A percentile compares a stretch with the other conserved stretches of the same genome.
phyloP scores from a whole-genome alignment of 139 green algal genomes.

The Picochlorum costavermella region DNA sequence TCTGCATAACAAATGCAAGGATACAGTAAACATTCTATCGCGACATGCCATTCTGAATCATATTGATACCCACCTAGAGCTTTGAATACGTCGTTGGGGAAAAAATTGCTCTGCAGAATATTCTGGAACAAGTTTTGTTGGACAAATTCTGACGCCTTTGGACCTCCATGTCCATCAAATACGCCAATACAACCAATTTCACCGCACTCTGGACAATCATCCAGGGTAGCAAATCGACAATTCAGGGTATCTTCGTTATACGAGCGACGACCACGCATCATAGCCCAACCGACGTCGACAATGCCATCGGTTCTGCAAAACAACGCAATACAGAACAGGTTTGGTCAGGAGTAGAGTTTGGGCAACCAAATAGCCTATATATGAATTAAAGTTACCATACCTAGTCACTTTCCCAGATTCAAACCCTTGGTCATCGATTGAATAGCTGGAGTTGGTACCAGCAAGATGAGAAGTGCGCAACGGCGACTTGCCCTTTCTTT shows the following conservation, averaged over 20 bases:
- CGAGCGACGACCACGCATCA: conserved; percentile 12
- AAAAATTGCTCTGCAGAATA: conserved; percentile 62
- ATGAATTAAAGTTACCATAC: too few relatives aligned
- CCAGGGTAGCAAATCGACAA: conserved; percentile 10
- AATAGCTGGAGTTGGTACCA: too few relatives aligned
- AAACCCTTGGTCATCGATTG: too few relatives aligned
- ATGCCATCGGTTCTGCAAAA: conserved; percentile 15
- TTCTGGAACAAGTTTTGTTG: conserved; percentile 74
- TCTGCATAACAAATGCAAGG: background rate
- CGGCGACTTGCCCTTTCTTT: too few relatives aligned
- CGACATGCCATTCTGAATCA: too few relatives aligned
- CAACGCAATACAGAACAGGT: too few relatives aligned
- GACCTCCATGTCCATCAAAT: conserved; percentile 90
- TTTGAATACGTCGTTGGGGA: conserved; percentile 42
- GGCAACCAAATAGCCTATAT: too few relatives aligned
- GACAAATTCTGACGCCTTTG: conserved; percentile 78
- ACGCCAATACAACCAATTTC: conserved; percentile 80
- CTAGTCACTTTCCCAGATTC: too few relatives aligned
- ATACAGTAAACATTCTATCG: too few relatives aligned
- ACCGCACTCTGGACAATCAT: conserved; percentile 2
- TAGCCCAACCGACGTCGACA: conserved; percentile 27
- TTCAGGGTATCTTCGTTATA: conserved; percentile 22
- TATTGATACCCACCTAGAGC: conserved; percentile 35
- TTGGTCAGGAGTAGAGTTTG: too few relatives aligned
- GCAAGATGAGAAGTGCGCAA: too few relatives aligned